phyloP scores from a whole-genome alignment of 495 filamentous ascomycete species.

The Aspergillus incahuasiensis region DNA sequence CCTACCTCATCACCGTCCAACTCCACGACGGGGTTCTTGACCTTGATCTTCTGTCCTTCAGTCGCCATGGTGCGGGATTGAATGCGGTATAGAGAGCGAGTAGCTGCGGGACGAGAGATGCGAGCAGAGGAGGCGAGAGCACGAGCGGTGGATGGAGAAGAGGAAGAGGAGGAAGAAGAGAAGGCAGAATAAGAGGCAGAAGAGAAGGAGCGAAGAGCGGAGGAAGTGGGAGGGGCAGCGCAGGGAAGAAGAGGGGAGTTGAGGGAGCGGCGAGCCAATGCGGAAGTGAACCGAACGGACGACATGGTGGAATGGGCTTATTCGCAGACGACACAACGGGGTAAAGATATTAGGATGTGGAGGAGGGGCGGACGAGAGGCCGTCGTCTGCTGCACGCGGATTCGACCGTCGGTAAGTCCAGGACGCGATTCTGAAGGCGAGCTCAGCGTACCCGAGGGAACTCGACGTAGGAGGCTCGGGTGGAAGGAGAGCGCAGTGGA shows the following conservation, averaged over 20 bases:
- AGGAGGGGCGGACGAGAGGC: conserved; percentile 7
- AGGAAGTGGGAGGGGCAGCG: conserved; percentile 31
- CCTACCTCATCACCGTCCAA: conserved; percentile 89
- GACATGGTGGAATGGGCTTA: conserved; percentile 24
- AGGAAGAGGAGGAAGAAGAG: conserved; percentile 21
- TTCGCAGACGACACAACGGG: conserved; percentile 13
- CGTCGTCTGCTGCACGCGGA: conserved; percentile 12
- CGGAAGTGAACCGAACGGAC: conserved; percentile 41
- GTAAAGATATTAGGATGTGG: conserved; percentile 8
- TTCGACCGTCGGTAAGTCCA: conserved; percentile 21
- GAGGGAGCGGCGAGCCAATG: conserved; percentile 37
- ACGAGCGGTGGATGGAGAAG: conserved; percentile 17
- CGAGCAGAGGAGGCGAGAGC: conserved; percentile 26
- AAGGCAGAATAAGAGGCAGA: conserved; percentile 16
- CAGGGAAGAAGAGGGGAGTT: conserved; percentile 28
- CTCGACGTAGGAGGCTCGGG: conserved; percentile 14
- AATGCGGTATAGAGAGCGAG: conserved; percentile 29
- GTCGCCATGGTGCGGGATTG: conserved; percentile 46
- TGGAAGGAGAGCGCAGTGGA: conserved; percentile 25
- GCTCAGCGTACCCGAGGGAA: conserved; percentile 23
- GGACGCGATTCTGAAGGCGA: conserved; percentile 3
- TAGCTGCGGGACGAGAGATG: conserved; percentile 26
- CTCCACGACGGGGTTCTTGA: conserved; percentile 95
- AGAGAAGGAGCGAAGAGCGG: conserved; percentile 20
- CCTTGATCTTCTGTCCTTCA: conserved; percentile 76